Conservation (phyloP, 768 basidiomycete species). For the Trametes cinnabarina region DNA sequence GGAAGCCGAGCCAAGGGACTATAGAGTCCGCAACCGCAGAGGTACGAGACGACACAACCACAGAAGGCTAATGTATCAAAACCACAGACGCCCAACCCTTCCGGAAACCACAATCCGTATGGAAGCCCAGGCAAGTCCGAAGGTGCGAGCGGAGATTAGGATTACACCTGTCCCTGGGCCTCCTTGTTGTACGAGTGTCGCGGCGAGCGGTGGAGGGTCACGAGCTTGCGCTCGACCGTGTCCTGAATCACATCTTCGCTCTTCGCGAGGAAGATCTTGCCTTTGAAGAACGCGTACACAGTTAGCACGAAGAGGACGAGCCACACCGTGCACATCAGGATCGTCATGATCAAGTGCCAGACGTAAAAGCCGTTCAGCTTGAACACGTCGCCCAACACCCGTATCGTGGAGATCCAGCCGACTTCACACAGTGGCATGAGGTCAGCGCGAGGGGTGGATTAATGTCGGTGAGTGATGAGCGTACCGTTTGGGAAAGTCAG, state of each 20-base stretch:
- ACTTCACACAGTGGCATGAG: constrained; percentile 17
- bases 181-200: constrained; percentile 14
- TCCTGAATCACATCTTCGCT: constrained; percentile 45
- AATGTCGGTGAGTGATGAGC: neutral
- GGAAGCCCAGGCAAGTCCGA: neutral
- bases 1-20: neutral
- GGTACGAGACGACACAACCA: neutral
- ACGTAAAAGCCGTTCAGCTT: constrained; percentile 38
- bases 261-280: constrained; percentile 42
- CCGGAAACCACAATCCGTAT: neutral
- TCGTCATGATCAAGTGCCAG: constrained; percentile 40
- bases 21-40: neutral
- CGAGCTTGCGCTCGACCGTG: constrained; percentile 10
- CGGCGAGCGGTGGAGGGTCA: neutral
- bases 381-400: constrained; percentile 43
- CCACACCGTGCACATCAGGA: constrained; percentile 42
- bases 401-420: constrained; percentile 45
- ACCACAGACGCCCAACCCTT: neutral
- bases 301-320: constrained; percentile 42
- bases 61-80: neutral
- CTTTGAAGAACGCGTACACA: constrained; percentile 40
- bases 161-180: constrained; percentile 10
- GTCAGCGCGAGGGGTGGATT: neutral
- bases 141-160: neutral
- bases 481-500: constrained; percentile 45